phyloP scores from a whole-genome alignment of 306 rosid species.

The Carpinus fangiana region DNA sequence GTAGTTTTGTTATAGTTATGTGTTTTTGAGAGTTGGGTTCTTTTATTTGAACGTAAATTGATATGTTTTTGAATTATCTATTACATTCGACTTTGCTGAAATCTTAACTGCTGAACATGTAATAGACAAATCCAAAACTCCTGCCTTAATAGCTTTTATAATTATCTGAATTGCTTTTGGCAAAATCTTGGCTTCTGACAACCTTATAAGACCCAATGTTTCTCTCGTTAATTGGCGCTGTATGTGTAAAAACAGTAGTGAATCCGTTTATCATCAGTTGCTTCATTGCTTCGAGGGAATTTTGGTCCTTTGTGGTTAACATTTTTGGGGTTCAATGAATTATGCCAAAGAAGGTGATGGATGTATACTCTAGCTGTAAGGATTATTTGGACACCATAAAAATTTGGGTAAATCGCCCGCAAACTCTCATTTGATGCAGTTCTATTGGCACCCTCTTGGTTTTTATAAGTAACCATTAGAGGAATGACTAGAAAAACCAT shows the following conservation, averaged over 20 bases:
- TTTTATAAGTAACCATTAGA: no score
- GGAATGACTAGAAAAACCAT: no score
- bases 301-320: background rate
- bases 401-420: background rate
- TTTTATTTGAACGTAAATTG: background rate
- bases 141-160: background rate
- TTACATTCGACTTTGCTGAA: background rate
- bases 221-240: background rate
- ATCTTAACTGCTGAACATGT: background rate
- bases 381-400: background rate
- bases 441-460: background rate
- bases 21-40: background rate
- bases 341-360: background rate
- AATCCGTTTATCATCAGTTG: background rate
- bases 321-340: background rate
- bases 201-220: background rate
- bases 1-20: background rate
- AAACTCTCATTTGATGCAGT: background rate
- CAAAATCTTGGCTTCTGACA: background rate
- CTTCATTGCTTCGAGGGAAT: background rate
- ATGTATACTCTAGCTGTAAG: background rate
- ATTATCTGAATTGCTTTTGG: background rate
- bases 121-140: background rate
- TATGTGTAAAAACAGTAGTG: background rate
- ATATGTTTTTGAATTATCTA: background rate